Base-by-base conservation (phyloP, 208 protist genomes). In the Crithidia acanthocephali region DNA sequence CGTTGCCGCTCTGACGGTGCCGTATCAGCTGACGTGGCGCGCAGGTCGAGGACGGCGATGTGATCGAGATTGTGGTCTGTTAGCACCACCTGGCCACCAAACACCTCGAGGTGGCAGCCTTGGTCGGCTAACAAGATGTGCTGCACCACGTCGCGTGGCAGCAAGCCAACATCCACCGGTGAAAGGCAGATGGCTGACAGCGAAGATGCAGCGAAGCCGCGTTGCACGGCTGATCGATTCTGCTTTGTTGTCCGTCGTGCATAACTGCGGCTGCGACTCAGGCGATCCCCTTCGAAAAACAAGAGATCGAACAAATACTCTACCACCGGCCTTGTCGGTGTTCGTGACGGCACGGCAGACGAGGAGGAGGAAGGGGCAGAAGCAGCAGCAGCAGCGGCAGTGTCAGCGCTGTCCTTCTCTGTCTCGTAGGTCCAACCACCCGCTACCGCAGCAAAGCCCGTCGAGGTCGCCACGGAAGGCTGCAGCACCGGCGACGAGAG, bases 381-480 rank as follows among this genome's bases (percentile, higher is more conserved):
- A 15, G 0, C 55, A 27, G 2, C 27, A 13, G 13, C 37, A 42
- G 37, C 37, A n/a, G n/a, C n/a, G n/a, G n/a, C n/a, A n/a, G n/a
- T n/a, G 6, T 18, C 15, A 0, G 30, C 28, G 20, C 13, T 33
- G 30, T 20, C 56, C 20, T 42, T 45, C 16, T 20, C 57, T 20
- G 30, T 20, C 9, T 13, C 47, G 33, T 59, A 76, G 18, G 58
- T 72, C 72, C 72, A 78, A 22, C 72, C 72, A 25, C 79, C 79
- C 7, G 51, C 63, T 7, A 83, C 73, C 2, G 68, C 77, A 13
- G 73, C 72, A 22, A 82, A 71, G 5, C 77, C 77, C 16, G 57
- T 78, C 23, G 77, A 78, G 11, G 79, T 27, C 30, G 79, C 69
- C 27, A 83, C 65, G 0, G 79, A 68, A 20, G 79, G 73, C 50